These are phyloP conservation scores for Neospora caninum DNA, from an alignment of 169 alveolate species.

Conservation along the genomic window DNA sequence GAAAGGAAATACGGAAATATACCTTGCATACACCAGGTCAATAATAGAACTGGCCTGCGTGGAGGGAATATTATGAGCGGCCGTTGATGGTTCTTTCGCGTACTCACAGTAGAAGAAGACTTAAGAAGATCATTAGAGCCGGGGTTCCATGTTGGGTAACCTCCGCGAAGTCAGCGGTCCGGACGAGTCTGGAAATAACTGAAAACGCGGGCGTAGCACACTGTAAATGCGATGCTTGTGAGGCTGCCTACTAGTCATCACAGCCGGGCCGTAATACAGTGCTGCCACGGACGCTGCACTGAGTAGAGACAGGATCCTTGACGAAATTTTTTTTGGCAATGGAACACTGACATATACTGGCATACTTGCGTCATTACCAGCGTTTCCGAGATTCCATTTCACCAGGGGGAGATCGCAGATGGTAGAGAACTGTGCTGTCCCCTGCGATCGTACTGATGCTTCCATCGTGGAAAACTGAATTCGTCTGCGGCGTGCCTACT, in stretches of 20 bases:
- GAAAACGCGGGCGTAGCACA: background rate
- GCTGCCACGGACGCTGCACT: conserved; percentile 24
- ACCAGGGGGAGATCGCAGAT: background rate
- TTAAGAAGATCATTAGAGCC: background rate
- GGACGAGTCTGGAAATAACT: background rate
- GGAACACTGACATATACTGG: background rate
- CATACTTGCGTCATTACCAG: background rate
- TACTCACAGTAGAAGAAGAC: background rate
- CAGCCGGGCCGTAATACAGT: background rate
- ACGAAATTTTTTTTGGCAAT: background rate
- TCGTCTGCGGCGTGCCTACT: background rate
- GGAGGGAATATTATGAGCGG: background rate
- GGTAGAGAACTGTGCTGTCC: background rate
- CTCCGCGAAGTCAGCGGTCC: background rate
- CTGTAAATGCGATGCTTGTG: background rate
- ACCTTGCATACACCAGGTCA: conserved; percentile 6
- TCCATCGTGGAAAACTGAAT: background rate
- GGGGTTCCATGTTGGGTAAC: background rate
- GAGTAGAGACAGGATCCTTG: background rate
- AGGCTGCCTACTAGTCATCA: background rate
- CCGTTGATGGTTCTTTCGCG: background rate
- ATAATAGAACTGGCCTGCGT: background rate
- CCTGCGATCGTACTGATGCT: background rate
- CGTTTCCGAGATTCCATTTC: background rate
- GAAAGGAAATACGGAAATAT: background rate